These are phyloP conservation scores for Talaromyces liani DNA, from an alignment of 495 filamentous ascomycete species.

Conservation along the genomic window DNA sequence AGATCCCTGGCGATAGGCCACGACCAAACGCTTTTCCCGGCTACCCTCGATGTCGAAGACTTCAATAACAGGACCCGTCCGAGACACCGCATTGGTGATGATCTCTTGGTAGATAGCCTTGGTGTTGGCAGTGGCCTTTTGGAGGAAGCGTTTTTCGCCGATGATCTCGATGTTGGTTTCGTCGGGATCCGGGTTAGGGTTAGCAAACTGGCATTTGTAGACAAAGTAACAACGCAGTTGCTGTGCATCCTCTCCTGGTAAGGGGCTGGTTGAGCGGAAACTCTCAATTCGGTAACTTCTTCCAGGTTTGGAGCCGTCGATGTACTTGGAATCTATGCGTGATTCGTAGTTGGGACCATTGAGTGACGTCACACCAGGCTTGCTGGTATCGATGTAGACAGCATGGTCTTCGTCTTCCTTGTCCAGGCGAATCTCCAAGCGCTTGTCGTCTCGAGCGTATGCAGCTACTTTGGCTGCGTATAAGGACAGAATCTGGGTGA, in stretches of 20 bases:
- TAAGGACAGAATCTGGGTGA: conserved; percentile 88
- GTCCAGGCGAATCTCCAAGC: conserved; percentile 86
- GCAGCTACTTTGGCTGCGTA: conserved; percentile 97
- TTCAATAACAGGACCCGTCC: conserved; percentile 93
- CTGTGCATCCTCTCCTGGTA: conserved; percentile 68
- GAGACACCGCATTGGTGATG: conserved; percentile 70
- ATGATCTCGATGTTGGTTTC: conserved; percentile 90
- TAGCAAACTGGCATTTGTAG: conserved; percentile 87
- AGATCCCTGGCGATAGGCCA: conserved; percentile 88
- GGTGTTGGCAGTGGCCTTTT: conserved; percentile 93
- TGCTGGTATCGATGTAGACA: conserved; percentile 96
- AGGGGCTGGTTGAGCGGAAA: conserved; percentile 70
- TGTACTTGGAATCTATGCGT: conserved; percentile 89
- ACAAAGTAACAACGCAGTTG: conserved; percentile 97
- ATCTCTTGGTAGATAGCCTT: conserved; percentile 90
- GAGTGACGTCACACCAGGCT: conserved; percentile 67
- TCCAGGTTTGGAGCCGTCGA: conserved; percentile 58
- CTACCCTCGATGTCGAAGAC: conserved; percentile 91
- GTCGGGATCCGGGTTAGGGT: conserved; percentile 56
- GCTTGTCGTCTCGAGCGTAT: conserved; percentile 87
- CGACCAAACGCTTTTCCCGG: conserved; percentile 84
- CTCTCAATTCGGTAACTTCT: conserved; percentile 89
- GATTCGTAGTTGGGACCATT: conserved; percentile 85
- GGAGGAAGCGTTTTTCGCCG: conserved; percentile 86
- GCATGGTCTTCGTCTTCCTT: conserved; percentile 94